Evolutionary conservation across 2,329 filamentous ascomycete species (phyloP).

Genomic region (Ascochyta fabae): DNA sequence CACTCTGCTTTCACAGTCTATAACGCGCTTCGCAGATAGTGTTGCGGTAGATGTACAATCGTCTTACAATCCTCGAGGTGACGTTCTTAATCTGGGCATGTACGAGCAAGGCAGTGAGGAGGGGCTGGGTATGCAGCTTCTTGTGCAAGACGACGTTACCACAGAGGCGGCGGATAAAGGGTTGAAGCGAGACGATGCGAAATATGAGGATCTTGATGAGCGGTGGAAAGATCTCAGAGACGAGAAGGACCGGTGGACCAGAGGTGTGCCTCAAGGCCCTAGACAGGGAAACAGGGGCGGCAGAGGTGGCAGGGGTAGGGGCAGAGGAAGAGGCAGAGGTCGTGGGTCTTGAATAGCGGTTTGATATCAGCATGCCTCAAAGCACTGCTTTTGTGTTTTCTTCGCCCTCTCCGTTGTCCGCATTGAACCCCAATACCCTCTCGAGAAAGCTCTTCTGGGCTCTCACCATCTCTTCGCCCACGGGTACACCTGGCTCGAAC

Average conservation of each 20-base stretch:
- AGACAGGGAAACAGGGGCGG: constrained; percentile 16
- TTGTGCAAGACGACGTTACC: constrained; percentile 48
- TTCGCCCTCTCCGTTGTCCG: neutral
- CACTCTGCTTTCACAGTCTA: constrained; percentile 38
- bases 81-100: constrained; percentile 52
- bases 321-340: constrained; percentile 5
- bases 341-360: neutral
- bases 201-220: constrained; percentile 42
- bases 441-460: neutral
- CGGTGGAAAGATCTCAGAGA: constrained; percentile 47
- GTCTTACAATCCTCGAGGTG: constrained; percentile 43
- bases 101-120: constrained; percentile 52
- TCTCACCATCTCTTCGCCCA: neutral
- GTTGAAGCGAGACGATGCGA: constrained; percentile 16
- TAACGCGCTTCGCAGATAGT: neutral
- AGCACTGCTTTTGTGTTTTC: neutral
- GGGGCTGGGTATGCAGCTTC: constrained; percentile 47
- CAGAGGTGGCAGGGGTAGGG: constrained; percentile 23
- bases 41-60: constrained; percentile 32
- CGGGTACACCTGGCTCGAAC: constrained; percentile 8
- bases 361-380: neutral
- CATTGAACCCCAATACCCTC: neutral
- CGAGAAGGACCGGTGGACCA: constrained; percentile 31
- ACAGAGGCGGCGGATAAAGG: constrained; percentile 28
- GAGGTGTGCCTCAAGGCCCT: constrained; percentile 17